Evolutionary conservation across 805 yeast genomes (phyloP).

Genomic region (Groenewaldozyma tartarivorans): DNA sequence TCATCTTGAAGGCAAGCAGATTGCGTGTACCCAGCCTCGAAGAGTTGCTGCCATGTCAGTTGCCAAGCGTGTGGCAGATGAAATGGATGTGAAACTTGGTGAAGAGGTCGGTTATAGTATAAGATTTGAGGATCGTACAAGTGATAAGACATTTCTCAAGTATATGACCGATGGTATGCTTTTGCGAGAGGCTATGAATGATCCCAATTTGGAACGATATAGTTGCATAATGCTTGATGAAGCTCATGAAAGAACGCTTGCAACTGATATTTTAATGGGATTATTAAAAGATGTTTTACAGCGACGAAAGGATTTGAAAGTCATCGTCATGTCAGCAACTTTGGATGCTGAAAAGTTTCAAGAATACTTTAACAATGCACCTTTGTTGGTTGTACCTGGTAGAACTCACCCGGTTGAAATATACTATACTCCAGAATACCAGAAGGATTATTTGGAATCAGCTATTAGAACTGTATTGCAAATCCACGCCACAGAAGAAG

Average conservation of each 20-base stretch:
- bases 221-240: slow-evolving; percentile 92
- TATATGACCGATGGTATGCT: slow-evolving; percentile 99
- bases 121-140: slow-evolving; percentile 86
- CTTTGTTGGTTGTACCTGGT: slow-evolving; percentile 93
- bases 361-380: slow-evolving; percentile 80
- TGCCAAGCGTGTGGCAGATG: slow-evolving; percentile 95
- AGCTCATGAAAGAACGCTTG: slow-evolving; percentile 95
- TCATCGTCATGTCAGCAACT: slow-evolving; percentile 96
- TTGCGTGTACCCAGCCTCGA: slow-evolving; percentile 94
- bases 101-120: slow-evolving; percentile 93
- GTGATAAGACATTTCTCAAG: slow-evolving; percentile 70
- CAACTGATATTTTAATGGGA: slow-evolving; percentile 97
- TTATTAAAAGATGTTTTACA: slow-evolving; percentile 69
- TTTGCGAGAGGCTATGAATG: slow-evolving; percentile 94
- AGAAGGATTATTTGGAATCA: slow-evolving; percentile 88
- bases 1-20: slow-evolving; percentile 69
- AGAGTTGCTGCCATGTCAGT: slow-evolving; percentile 99
- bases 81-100: slow-evolving; percentile 88
- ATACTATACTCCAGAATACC: slow-evolving; percentile 93
- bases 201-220: slow-evolving; percentile 68
- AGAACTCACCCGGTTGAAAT: slow-evolving; percentile 97
- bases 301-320: slow-evolving; percentile 80
- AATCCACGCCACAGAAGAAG: slow-evolving; percentile 93
- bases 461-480: slow-evolving; percentile 93
- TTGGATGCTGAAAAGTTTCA: slow-evolving; percentile 92